Base-by-base conservation (phyloP, 1,139 yeast species). In the Geotrichum australiense region DNA sequence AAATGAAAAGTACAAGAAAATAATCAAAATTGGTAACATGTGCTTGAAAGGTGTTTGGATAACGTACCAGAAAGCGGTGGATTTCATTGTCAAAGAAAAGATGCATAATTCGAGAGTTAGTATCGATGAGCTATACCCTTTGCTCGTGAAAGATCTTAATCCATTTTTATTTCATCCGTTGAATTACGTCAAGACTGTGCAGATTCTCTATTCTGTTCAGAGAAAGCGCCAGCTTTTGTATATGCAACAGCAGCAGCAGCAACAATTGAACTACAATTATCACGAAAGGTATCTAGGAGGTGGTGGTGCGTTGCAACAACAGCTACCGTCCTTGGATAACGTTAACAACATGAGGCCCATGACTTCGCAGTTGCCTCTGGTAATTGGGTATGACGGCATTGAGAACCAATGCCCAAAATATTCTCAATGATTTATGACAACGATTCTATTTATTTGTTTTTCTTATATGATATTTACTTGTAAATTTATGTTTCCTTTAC, bases 1-100 rank as follows among this genome's bases (percentile, higher is more conserved):
- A 66, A 78, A 84, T 47, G 96, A 89, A 62, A 84, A 85, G 59
- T 76, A 79, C 29, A 71, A 96, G 39, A 93, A 86, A 60, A 96
- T 89, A 39, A 96, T 89, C 45, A 89, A 89, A 64, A 85, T 87
- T 52, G 97, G 97, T 8, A 83, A 94, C 14, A 89, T 89, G 96
- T 95, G 87, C 61, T 71, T 89, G 56, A 89, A 89, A 64, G 97
- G 97, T 41, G 97, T 87, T 33, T 89, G 97, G 97, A 86, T 89
- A 50, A 96, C 97, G 1, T 86, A 86, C 61, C 96, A 87, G 53
- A 71, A 96, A 42, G 97, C 96, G 1, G 69, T 84, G 39, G 83
- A 85, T 22, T 81, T 87, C 78, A 96, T 96, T 25, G 87, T 84
- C 63, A 71, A 83, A 53, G 96, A 89, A 63, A 21, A 21, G 6